These are phyloP conservation scores for Massarina eburnea DNA, from an alignment of 2,329 filamentous ascomycete genomes.

Conservation along the genomic window DNA sequence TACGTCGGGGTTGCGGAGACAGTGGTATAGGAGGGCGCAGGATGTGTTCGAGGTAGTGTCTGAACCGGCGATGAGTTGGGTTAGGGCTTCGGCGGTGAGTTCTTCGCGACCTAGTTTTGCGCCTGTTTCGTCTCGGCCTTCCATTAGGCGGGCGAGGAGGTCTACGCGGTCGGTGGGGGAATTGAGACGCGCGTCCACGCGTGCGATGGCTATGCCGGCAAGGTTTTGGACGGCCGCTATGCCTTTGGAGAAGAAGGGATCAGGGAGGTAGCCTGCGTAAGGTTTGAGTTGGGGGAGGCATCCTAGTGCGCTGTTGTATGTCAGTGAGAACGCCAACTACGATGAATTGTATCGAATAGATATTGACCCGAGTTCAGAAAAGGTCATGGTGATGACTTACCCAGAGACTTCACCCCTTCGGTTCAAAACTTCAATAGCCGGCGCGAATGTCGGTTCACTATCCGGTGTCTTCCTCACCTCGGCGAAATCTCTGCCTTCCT, in stretches of 20 bases:
- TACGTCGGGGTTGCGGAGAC: slow-evolving; percentile 68
- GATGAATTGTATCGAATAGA: not conserved
- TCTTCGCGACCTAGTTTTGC: slow-evolving; percentile 75
- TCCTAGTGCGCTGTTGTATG: slow-evolving; percentile 62
- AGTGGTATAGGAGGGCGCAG: slow-evolving; percentile 81
- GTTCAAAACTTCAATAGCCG: slow-evolving; percentile 86
- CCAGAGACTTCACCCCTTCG: slow-evolving; percentile 83
- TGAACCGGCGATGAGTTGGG: slow-evolving; percentile 79
- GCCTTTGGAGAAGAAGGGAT: slow-evolving; percentile 77
- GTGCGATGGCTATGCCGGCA: slow-evolving; percentile 83
- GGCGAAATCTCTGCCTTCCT: slow-evolving; percentile 72
- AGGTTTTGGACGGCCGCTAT: slow-evolving; percentile 75
- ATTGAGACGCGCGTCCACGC: slow-evolving; percentile 69
- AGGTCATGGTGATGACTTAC: slow-evolving; percentile 21
- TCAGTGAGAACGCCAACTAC: not conserved
- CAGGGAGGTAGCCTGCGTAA: slow-evolving; percentile 77
- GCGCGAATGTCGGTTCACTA: slow-evolving; percentile 66
- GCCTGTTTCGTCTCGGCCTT: slow-evolving; percentile 79
- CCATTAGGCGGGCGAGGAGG: slow-evolving; percentile 79
- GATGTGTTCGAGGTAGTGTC: slow-evolving; percentile 80
- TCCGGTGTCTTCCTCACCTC: slow-evolving; percentile 68
- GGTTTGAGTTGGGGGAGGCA: slow-evolving; percentile 74
- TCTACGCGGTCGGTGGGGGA: slow-evolving; percentile 67
- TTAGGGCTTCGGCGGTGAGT: slow-evolving; percentile 84
- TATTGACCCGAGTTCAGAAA: not conserved